Conservation (phyloP, 495 filamentous ascomycete species). For the Hapsidospora chrysogenum region DNA sequence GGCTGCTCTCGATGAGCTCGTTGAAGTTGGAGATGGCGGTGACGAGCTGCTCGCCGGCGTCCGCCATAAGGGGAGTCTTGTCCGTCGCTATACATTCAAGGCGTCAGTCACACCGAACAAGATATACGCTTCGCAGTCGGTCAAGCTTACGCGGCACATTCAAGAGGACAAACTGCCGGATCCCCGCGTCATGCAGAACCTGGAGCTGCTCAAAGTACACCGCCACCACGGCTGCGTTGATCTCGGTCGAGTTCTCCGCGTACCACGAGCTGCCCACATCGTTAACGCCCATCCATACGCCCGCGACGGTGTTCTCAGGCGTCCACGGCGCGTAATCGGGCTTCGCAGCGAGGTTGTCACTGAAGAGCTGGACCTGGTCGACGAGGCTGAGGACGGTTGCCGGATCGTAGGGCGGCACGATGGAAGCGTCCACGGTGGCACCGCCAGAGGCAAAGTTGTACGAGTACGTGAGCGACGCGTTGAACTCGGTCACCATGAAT, state of each 20-base stretch:
- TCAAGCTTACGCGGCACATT: conserved; percentile 50
- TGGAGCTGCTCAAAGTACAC: conserved; percentile 38
- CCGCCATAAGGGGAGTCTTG: conserved; percentile 36
- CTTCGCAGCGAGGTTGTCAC: conserved; percentile 14
- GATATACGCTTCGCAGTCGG: too few relatives aligned
- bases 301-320: conserved; percentile 42
- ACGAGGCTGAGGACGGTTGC: conserved; percentile 40
- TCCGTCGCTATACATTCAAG: conserved; percentile 36
- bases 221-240: conserved; percentile 38
- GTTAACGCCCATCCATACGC: conserved; percentile 66
- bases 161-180: conserved; percentile 59
- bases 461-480: conserved; percentile 37
- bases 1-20: conserved; percentile 7
- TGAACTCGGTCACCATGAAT: conserved; percentile 46
- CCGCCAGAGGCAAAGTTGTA: conserved; percentile 58
- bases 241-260: conserved; percentile 14
- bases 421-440: conserved; percentile 45
- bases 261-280: conserved; percentile 54
- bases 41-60: background rate
- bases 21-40: conserved; percentile 24
- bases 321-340: conserved; percentile 38
- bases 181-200: conserved; percentile 44
- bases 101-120: too few relatives aligned
- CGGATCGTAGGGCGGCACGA: conserved; percentile 29
- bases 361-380: conserved; percentile 38